A percentile compares a stretch with the other conserved stretches of the same genome.
Evolutionary conservation across 2,329 filamentous ascomycete genomes (phyloP).

Genomic region (Fusarium sp.): DNA sequence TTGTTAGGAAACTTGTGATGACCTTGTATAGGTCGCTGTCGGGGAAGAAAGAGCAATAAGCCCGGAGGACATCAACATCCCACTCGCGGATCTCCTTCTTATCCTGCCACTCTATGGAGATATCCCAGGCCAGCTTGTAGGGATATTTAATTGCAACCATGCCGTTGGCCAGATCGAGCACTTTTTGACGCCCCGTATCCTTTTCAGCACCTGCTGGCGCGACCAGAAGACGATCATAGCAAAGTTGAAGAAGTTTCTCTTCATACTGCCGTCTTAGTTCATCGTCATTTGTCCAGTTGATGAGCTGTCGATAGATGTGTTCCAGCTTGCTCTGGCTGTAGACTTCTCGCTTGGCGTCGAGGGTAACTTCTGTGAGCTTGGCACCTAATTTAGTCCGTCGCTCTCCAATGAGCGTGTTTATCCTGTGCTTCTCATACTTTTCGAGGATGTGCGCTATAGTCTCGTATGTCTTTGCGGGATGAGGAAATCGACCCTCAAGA

Average conservation of each 20-base stretch:
- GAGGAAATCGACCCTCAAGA: constrained; percentile 85
- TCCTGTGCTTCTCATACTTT: constrained; percentile 85
- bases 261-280: constrained; percentile 86
- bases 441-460: constrained; percentile 87
- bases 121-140: constrained; percentile 89
- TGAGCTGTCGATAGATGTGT: constrained; percentile 82
- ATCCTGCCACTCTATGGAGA: constrained; percentile 91
- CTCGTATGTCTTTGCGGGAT: constrained; percentile 84
- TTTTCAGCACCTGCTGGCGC: constrained; percentile 76
- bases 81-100: constrained; percentile 79
- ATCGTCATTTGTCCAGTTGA: constrained; percentile 92
- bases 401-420: constrained; percentile 91
- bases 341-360: constrained; percentile 89
- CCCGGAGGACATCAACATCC: constrained; percentile 81
- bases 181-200: constrained; percentile 75
- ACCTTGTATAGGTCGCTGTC: constrained; percentile 85
- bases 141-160: constrained; percentile 98
- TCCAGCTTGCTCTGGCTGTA: constrained; percentile 82
- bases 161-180: constrained; percentile 83
- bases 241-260: constrained; percentile 87
- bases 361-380: constrained; percentile 83
- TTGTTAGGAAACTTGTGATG: constrained; percentile 84
- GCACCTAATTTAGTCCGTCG: constrained; percentile 89
- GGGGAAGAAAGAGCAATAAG: constrained; percentile 88
- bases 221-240: constrained; percentile 81